Percentiles rank a stretch among this genome's conserved stretches.
Evolutionary conservation across 805 yeast genomes (phyloP).

Genomic region (Candida cerambycidarum): DNA sequence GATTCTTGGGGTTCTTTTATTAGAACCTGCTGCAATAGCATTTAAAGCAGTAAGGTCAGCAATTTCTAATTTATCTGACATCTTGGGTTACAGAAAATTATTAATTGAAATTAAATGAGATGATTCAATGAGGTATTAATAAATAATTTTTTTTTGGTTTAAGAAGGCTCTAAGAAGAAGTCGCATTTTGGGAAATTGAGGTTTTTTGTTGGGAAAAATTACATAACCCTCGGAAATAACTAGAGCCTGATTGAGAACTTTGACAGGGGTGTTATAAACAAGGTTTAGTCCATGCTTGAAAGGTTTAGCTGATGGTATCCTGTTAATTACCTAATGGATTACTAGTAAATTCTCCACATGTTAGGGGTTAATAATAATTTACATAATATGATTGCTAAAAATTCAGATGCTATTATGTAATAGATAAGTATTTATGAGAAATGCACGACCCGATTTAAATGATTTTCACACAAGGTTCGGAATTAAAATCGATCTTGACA

Average conservation of each 20-base stretch:
- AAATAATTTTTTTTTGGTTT: conserved; percentile 1
- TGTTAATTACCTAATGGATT: too few species aligned
- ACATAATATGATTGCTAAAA: not conserved
- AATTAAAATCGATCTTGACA: too few species aligned
- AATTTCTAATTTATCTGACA: conserved; percentile 19
- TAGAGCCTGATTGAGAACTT: too few species aligned
- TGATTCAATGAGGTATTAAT: conserved; percentile 1
- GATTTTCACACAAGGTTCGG: not conserved
- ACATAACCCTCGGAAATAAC: not conserved
- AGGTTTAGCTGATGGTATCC: too few species aligned
- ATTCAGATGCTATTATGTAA: too few species aligned
- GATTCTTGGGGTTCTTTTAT: conserved; percentile 65
- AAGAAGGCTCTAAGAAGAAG: not conserved
- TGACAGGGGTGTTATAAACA: too few species aligned
- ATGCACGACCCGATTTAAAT: not conserved
- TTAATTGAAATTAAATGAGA: not conserved
- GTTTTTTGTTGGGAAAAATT: conserved; percentile 5
- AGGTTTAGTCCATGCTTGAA: too few species aligned
- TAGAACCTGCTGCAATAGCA: conserved; percentile 79
- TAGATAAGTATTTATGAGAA: too few species aligned
- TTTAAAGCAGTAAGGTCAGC: conserved; percentile 71
- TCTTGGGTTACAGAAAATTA: not conserved
- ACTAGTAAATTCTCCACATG: too few species aligned
- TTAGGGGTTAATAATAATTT: not conserved
- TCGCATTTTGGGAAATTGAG: conserved; percentile 5